phyloP scores from a whole-genome alignment of 441 rosid species.

The Iberis amara region DNA sequence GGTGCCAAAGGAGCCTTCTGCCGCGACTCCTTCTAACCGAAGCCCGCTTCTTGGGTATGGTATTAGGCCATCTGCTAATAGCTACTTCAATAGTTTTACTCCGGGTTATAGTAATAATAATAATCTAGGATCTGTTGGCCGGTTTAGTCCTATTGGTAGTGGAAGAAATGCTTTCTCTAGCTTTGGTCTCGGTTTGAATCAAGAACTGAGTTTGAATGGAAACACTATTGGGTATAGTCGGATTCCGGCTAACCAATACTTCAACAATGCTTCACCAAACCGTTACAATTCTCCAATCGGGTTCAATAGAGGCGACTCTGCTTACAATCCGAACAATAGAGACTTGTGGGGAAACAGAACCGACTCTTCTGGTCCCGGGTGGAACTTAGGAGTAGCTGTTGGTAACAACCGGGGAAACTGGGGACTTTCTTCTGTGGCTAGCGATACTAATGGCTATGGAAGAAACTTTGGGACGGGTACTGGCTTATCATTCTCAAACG shows the following conservation, averaged over 20 bases:
- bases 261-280: conserved; percentile 35
- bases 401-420: conserved; percentile 50
- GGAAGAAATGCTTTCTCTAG: conserved; percentile 37
- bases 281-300: conserved; percentile 55
- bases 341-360: conserved; percentile 54
- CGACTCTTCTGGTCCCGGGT: conserved; percentile 30
- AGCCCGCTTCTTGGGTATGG: conserved; percentile 37
- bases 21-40: conserved; percentile 20
- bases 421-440: conserved; percentile 39
- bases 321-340: conserved; percentile 35
- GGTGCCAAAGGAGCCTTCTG: conserved; percentile 52
- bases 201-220: conserved; percentile 42
- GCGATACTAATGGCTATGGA: conserved; percentile 38
- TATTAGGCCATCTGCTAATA: conserved; percentile 37
- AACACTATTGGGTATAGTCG: conserved; percentile 39
- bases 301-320: conserved; percentile 41
- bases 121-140: conserved; percentile 35
- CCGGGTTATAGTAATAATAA: conserved; percentile 34
- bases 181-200: conserved; percentile 43
- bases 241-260: conserved; percentile 34
- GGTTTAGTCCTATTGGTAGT: conserved; percentile 46
- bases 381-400: conserved; percentile 36
- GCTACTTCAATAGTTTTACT: conserved; percentile 43
- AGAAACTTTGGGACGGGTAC: conserved; percentile 31
- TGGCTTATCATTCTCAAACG: conserved; percentile 31